Conservation (phyloP, 139 green algal species). For the Chlorella vulgaris region DNA sequence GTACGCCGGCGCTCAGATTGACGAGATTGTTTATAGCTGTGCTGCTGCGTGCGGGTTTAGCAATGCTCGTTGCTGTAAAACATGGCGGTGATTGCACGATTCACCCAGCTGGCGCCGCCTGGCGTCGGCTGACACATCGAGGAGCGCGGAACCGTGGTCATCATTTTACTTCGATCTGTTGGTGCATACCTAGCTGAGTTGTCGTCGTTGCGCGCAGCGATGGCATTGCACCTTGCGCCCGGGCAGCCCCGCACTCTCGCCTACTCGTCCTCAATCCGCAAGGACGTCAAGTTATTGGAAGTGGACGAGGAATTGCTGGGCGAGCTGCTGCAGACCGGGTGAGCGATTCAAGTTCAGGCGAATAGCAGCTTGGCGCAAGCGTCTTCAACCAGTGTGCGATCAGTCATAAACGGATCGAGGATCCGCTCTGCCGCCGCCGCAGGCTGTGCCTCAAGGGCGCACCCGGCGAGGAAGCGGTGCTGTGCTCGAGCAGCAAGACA, state of each 20-base stretch:
- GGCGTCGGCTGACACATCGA: no score
- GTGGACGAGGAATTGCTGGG: conserved; percentile 36
- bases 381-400: neutral
- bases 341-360: conserved; percentile 11
- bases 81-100: no score
- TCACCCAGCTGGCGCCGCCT: no score
- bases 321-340: conserved; percentile 38
- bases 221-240: neutral
- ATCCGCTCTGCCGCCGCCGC: neutral
- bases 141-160: no score
- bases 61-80: no score
- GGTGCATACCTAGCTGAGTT: no score
- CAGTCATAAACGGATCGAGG: no score
- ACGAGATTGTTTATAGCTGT: neutral
- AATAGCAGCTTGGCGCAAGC: neutral
- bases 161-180: no score
- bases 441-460: conserved; percentile 48
- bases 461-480: conserved; percentile 44
- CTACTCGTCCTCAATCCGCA: conserved; percentile 16
- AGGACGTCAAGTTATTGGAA: conserved; percentile 41
- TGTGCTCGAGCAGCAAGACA: conserved; percentile 43
- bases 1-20: neutral
- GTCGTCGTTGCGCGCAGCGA: neutral
- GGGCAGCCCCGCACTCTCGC: conserved; percentile 30
- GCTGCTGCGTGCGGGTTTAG: neutral